Base-by-base conservation (phyloP, 257 asterid genomes). In the Cordia subcordata region DNA sequence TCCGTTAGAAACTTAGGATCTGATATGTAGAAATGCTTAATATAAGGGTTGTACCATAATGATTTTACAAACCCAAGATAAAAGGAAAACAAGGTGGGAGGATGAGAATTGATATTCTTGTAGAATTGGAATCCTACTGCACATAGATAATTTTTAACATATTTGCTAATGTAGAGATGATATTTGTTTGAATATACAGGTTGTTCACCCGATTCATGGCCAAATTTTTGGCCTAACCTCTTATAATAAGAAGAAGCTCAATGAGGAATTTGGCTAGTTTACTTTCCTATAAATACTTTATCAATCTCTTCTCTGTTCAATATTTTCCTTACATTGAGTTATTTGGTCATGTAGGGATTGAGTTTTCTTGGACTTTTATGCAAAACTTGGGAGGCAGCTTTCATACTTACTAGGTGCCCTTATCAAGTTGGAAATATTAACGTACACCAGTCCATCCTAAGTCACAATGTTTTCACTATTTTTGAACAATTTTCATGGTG, bases 391-490 rank as follows among this genome's bases (percentile, higher is more conserved):
- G 95, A 89, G 57, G 94, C 97, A 4, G 90, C 84, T 68, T 72
- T 89, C 63, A 81, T 89, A 60, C 97, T 95, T 54, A 92, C 88
- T 38, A 94, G 95, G 19, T 88, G 95, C 73, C 96, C 96, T 10
- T 94, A 86, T 67, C 96, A 88, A 89, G 95, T 84, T 68, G n/a
- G n/a, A 76, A 86, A 89, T 69, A 65, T 82, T 57, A 81, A 82
- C 89, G 95, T n/a, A n/a, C n/a, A n/a, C n/a, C n/a, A n/a, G n/a
- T n/a, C n/a, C n/a, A n/a, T n/a, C n/a, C n/a, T n/a, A n/a, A n/a
- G n/a, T n/a, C n/a, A n/a, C n/a, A n/a, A n/a, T 49, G n/a, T n/a
- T n/a, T n/a, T n/a, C n/a, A n/a, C n/a, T n/a, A n/a, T n/a, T n/a
- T n/a, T n/a, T n/a, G n/a, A n/a, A n/a, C n/a, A n/a, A n/a, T n/a